These are phyloP conservation scores for Sugiyamaella neomexicana DNA, from an alignment of 1,139 yeast genomes.

Conservation along the genomic window DNA sequence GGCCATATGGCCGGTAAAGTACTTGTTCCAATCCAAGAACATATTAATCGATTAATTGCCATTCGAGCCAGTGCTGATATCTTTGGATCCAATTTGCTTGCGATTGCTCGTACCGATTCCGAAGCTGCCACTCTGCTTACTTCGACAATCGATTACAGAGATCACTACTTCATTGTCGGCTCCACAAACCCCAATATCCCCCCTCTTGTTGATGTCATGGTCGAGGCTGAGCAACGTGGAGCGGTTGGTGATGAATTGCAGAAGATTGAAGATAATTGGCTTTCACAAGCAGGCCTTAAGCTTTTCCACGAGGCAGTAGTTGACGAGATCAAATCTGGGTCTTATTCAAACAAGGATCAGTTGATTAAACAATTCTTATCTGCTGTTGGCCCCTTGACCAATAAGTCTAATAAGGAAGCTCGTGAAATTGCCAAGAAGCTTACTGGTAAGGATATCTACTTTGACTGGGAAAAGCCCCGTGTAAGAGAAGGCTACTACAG, in stretches of 20 bases:
- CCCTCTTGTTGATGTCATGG: conserved; percentile 75
- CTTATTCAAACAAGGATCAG: conserved; percentile 60
- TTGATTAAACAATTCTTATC: conserved; percentile 66
- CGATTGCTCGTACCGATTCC: conserved; percentile 94
- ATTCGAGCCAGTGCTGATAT: conserved; percentile 96
- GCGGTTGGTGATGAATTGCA: conserved; percentile 69
- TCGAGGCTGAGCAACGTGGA: conserved; percentile 77
- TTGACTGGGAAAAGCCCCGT: conserved; percentile 95
- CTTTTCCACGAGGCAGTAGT: conserved; percentile 89
- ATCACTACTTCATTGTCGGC: conserved; percentile 90
- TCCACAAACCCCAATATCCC: conserved; percentile 80
- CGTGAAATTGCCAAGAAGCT: conserved; percentile 72
- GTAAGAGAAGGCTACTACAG: conserved; percentile 98
- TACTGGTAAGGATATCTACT: conserved; percentile 80
- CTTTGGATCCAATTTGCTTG: conserved; percentile 78
- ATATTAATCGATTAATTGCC: conserved; percentile 88
- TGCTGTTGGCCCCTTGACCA: conserved; percentile 72
- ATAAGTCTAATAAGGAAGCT: conserved; percentile 78
- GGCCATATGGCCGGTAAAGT: conserved; percentile 99
- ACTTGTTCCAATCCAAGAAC: conserved; percentile 95
- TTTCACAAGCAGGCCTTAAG: conserved; percentile 77
- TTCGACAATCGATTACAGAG: conserved; percentile 91
- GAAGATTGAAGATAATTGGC: conserved; percentile 81
- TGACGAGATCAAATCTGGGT: conserved; percentile 70
- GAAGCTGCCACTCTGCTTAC: conserved; percentile 96